Evolutionary conservation across 352 stramenopile species (phyloP).

Genomic region (Globisporangium nunn): DNA sequence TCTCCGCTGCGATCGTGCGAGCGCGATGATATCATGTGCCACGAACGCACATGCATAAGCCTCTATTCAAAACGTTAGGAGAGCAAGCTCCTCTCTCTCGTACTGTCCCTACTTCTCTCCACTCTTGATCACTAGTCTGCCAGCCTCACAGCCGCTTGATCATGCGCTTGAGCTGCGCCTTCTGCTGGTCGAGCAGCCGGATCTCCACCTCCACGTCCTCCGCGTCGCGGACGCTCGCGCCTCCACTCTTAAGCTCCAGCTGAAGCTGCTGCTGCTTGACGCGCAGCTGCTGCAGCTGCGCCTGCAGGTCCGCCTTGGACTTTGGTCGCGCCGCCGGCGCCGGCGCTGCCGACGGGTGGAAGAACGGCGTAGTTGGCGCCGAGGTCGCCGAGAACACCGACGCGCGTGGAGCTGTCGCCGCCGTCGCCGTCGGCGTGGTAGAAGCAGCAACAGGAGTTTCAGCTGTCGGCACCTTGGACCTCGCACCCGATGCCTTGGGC

Average conservation of each 20-base stretch:
- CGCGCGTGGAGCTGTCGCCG: conserved; percentile 2
- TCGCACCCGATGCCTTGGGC: too few relatives aligned
- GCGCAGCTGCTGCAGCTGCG: conserved; percentile 31
- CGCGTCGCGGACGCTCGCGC: conserved; percentile 8
- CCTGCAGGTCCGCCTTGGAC: conserved; percentile 35
- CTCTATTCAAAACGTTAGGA: not conserved
- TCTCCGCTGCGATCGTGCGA: conserved; percentile 44
- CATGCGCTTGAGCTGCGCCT: conserved; percentile 39
- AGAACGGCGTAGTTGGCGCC: conserved; percentile 24
- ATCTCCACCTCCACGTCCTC: conserved; percentile 45
- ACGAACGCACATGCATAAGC: not conserved
- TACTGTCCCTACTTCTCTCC: not conserved
- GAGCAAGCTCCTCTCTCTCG: not conserved
- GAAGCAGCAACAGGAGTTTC: too few relatives aligned
- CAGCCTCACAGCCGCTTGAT: conserved; percentile 31
- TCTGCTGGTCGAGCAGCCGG: conserved; percentile 47
- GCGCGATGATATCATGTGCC: not conserved
- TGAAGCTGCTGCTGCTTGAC: conserved; percentile 24
- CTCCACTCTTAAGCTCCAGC: conserved; percentile 12
- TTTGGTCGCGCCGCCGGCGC: conserved; percentile 9
- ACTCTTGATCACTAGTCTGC: not conserved
- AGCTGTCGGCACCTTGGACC: too few relatives aligned
- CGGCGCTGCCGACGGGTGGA: conserved; percentile 17
- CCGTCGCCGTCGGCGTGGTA: not conserved
- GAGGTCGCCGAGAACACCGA: conserved; percentile 18